Evolutionary conservation across 805 yeast species (phyloP), one percentile per base, ranked within the genome.

Genomic region (Ogataea naganishii): DNA sequence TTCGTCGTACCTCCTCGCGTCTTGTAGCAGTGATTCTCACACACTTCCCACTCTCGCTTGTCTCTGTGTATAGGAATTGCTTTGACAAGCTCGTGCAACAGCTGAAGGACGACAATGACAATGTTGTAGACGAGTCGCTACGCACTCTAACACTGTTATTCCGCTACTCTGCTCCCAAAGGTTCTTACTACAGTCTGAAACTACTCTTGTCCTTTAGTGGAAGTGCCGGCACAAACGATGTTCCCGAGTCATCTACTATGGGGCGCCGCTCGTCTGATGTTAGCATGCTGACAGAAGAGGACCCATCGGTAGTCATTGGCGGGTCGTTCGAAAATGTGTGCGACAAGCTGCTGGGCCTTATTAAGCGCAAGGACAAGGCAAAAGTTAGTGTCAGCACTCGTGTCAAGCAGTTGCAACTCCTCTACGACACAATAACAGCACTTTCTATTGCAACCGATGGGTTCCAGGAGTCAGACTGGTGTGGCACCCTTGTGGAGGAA

Each of bases 1-100:
- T 81, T 13, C 58, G 92, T 35, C 57, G 70, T 24, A 66, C 65
- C 31, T 54, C 82, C 0, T 60, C 71, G 6, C 55, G 53, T 18
- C 43, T 75, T 20, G 43, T 68, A 6, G 49, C 61, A 12, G 44
- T 62, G 0, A 33, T 69, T 10, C 51, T 68, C n/a, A 44, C 43
- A 3, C 39, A 45, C 2, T 58, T 56, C 30, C 71, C 76, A 3
- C 31, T 36, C 1, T 33, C 47, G 2, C 42, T 72, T 12, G 49
- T 61, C 5, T 24, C 40, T 3, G 35, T 69, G 7, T 64, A 62
- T 32, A 34, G 46, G 3, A 24, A 33, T 1, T 46, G 58, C 9
- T 55, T 62, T 32, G 50, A 43, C 6, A 35, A 35, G 2, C 30
- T 72, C 4, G 41, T 68, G 9, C 34, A 41, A 21, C 49, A 61